A percentile compares a stretch with the other conserved stretches of the same genome.
Evolutionary conservation across 2,329 filamentous ascomycete genomes (phyloP).

Genomic region (Dissoconium aciculare): DNA sequence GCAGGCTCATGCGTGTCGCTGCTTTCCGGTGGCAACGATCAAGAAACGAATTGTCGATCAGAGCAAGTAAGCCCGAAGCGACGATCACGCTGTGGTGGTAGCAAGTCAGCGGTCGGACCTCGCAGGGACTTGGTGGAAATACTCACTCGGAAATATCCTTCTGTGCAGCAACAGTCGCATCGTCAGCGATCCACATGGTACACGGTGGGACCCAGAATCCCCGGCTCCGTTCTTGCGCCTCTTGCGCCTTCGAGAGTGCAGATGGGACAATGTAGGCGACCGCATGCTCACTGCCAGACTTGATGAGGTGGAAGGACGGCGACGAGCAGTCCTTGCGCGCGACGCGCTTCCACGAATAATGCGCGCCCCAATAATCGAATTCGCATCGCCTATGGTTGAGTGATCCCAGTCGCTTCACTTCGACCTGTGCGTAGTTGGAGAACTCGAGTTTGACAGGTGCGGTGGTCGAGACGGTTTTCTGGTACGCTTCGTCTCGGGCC

Average conservation of each 20-base stretch:
- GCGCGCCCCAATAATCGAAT: slow-evolving; percentile 84
- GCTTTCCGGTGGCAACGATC: slow-evolving; percentile 51
- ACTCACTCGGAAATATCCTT: slow-evolving; percentile 81
- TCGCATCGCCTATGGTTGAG: slow-evolving; percentile 63
- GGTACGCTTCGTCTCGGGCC: slow-evolving; percentile 25
- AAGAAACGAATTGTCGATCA: slow-evolving; percentile 86
- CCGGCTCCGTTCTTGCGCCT: slow-evolving; percentile 54
- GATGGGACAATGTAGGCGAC: slow-evolving; percentile 77
- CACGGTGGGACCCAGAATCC: slow-evolving; percentile 86
- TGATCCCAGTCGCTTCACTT: slow-evolving; percentile 55
- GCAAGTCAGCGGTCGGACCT: slow-evolving; percentile 11
- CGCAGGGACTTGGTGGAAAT: neutral
- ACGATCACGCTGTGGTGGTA: slow-evolving; percentile 55
- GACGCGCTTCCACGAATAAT: slow-evolving; percentile 70
- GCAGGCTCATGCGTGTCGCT: neutral
- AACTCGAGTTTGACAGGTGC: slow-evolving; percentile 67
- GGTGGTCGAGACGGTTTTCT: slow-evolving; percentile 26
- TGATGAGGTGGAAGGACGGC: slow-evolving; percentile 66
- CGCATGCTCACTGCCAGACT: slow-evolving; percentile 42
- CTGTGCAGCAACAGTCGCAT: slow-evolving; percentile 49
- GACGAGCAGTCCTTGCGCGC: slow-evolving; percentile 51
- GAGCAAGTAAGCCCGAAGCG: slow-evolving; percentile 71
- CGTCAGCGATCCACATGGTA: slow-evolving; percentile 78
- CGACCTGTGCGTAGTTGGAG: slow-evolving; percentile 89
- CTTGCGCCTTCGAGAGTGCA: slow-evolving; percentile 54